Conservation (phyloP, 164 flowering plant species). For the Annona squamosa region DNA sequence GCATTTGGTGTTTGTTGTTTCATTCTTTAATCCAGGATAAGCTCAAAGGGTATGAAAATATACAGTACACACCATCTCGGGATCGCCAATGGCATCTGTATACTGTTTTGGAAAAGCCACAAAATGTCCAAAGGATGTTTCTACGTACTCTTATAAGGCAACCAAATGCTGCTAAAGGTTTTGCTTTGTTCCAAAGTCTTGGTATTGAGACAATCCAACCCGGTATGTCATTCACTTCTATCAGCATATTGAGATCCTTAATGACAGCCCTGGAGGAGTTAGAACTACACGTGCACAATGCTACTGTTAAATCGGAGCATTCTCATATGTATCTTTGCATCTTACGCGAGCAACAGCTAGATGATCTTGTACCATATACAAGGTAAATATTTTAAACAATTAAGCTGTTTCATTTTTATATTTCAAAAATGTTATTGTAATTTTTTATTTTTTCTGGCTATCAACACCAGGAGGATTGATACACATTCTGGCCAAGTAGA, state of each 20-base stretch:
- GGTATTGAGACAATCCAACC: slow-evolving; percentile 27
- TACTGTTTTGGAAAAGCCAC: slow-evolving; percentile 69
- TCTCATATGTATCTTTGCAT: slow-evolving; percentile 94
- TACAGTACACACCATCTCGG: slow-evolving; percentile 81
- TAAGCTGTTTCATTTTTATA: neutral
- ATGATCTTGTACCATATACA: slow-evolving; percentile 75
- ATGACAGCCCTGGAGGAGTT: slow-evolving; percentile 88
- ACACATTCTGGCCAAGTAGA: slow-evolving; percentile 51
- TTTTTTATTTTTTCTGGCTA: slow-evolving; percentile 1
- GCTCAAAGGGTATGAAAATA: slow-evolving; percentile 72
- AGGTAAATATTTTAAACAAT: slow-evolving; percentile 32
- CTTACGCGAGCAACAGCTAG: slow-evolving; percentile 68
- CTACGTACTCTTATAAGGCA: slow-evolving; percentile 93
- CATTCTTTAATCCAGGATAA: slow-evolving; percentile 61
- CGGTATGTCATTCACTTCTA: slow-evolving; percentile 66
- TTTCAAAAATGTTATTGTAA: neutral
- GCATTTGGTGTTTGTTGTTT: slow-evolving; percentile 4
- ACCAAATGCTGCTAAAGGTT: slow-evolving; percentile 50
- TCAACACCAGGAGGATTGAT: slow-evolving; percentile 54
- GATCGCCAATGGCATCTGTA: slow-evolving; percentile 99
- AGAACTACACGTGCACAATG: slow-evolving; percentile 83
- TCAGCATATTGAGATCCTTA: slow-evolving; percentile 82
- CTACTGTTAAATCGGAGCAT: slow-evolving; percentile 66
- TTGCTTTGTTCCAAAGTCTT: slow-evolving; percentile 37
- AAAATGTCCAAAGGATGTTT: slow-evolving; percentile 68